phyloP scores from a whole-genome alignment of 2,329 filamentous ascomycete genomes.

The Neofusicoccum umdonicola region DNA sequence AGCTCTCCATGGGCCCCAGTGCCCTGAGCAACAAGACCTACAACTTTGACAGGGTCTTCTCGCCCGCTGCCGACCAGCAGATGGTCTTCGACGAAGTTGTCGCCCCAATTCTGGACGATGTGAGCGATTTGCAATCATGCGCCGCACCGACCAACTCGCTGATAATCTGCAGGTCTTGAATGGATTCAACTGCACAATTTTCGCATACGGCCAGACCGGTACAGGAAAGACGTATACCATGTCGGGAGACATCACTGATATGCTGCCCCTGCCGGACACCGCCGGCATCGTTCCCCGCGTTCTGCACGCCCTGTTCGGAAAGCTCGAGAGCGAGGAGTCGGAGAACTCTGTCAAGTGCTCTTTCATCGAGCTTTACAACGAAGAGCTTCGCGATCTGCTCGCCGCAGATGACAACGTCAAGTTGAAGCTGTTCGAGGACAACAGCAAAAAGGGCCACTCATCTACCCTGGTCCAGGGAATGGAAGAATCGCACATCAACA shows the following conservation, averaged over 20 bases:
- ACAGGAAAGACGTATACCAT: slow-evolving; percentile 99
- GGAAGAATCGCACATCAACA: slow-evolving; percentile 93
- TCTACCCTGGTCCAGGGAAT: slow-evolving; percentile 92
- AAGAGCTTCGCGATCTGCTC: slow-evolving; percentile 88
- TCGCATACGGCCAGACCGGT: slow-evolving; percentile 96
- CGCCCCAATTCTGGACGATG: slow-evolving; percentile 87
- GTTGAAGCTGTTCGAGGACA: slow-evolving; percentile 93
- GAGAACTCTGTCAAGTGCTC: slow-evolving; percentile 96
- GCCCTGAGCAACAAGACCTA: slow-evolving; percentile 95
- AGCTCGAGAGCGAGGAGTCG: slow-evolving; percentile 70
- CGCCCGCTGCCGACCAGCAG: slow-evolving; percentile 85
- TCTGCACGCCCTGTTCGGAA: slow-evolving; percentile 80
- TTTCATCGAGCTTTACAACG: slow-evolving; percentile 98
- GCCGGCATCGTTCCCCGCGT: slow-evolving; percentile 95
- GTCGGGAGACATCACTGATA: slow-evolving; percentile 95
- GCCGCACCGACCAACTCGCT: background rate
- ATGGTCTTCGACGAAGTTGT: slow-evolving; percentile 97
- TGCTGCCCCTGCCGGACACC: slow-evolving; percentile 82
- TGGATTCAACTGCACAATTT: slow-evolving; percentile 97
- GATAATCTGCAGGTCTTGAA: slow-evolving; percentile 69
- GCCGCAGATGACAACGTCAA: slow-evolving; percentile 78
- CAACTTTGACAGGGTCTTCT: slow-evolving; percentile 95
- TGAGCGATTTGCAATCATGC: slow-evolving; percentile 36
- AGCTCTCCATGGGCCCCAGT: slow-evolving; percentile 88
- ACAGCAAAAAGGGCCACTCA: slow-evolving; percentile 77